A percentile compares a stretch with the other conserved stretches of the same genome.
These are phyloP conservation scores for Xylaria multiplex DNA, from an alignment of 2,329 filamentous ascomycete genomes.

Conservation along the genomic window DNA sequence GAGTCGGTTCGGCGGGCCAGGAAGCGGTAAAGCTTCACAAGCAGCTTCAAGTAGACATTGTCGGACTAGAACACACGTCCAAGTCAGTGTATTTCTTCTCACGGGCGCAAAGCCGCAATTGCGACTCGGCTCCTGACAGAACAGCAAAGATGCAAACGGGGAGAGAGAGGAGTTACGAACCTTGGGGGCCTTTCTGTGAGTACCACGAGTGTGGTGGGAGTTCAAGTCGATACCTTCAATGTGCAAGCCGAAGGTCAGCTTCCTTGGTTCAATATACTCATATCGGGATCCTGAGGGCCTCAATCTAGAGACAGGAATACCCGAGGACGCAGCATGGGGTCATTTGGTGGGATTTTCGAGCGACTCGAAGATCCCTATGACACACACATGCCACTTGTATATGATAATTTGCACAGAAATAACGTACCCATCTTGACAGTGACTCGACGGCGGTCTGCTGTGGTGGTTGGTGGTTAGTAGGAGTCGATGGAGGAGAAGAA, in stretches of 20 bases:
- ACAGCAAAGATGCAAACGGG: not conserved
- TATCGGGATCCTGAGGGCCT: constrained; percentile 40
- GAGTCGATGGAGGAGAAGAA: constrained; percentile 39
- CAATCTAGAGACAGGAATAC: constrained; percentile 25
- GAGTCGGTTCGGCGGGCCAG: constrained; percentile 94
- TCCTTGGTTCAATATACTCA: constrained; percentile 73
- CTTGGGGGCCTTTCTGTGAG: constrained; percentile 92
- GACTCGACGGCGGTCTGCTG: constrained; percentile 51
- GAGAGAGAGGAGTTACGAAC: constrained; percentile 20
- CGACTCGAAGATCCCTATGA: constrained; percentile 18
- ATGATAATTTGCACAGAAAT: constrained; percentile 54
- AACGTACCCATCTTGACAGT: constrained; percentile 70
- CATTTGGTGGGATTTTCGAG: not conserved
- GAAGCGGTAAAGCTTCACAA: constrained; percentile 99
- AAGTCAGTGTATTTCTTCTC: constrained; percentile 19
- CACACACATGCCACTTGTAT: constrained; percentile 38
- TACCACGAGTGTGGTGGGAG: constrained; percentile 74
- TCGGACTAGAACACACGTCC: constrained; percentile 67
- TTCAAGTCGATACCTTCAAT: constrained; percentile 75
- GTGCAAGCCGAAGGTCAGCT: constrained; percentile 67
- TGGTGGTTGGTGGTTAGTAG: constrained; percentile 52
- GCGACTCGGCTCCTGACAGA: not conserved
- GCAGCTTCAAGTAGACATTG: constrained; percentile 96
- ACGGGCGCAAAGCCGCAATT: not conserved
- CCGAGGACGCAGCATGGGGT: constrained; percentile 38